These are phyloP conservation scores for Prototheca cutis DNA, from an alignment of 163 green algal genomes.

Conservation along the genomic window DNA sequence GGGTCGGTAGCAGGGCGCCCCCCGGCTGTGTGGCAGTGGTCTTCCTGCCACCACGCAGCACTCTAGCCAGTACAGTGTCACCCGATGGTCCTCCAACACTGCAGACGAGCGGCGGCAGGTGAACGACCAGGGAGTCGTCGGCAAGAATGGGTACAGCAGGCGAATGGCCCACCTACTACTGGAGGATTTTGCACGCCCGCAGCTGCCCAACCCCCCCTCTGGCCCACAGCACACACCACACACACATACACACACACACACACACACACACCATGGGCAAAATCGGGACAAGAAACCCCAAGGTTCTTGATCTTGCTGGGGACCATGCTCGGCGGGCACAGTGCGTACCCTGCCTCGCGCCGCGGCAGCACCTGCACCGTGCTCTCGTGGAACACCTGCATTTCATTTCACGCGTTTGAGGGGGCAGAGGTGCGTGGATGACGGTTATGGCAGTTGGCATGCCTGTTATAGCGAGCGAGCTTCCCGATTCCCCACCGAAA, in stretches of 20 bases:
- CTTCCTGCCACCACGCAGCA: slow-evolving; percentile 13
- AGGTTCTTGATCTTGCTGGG: background rate
- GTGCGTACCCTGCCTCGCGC: slow-evolving; percentile 23
- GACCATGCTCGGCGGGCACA: slow-evolving; percentile 43
- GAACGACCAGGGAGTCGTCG: too few species aligned
- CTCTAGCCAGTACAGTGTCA: slow-evolving; percentile 45
- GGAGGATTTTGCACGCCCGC: background rate
- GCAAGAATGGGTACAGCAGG: too few species aligned
- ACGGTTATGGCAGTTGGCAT: too few species aligned
- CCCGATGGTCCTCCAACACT: slow-evolving; percentile 26
- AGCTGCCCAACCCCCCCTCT: too few species aligned
- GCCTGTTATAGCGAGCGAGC: too few species aligned
- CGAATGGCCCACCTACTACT: background rate
- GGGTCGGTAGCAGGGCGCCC: slow-evolving; percentile 29
- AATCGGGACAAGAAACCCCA: background rate
- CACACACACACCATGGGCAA: background rate
- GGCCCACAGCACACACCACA: too few species aligned
- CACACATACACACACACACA: too few species aligned
- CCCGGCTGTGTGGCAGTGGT: slow-evolving; percentile 14
- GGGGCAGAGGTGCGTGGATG: too few species aligned
- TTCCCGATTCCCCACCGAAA: too few species aligned
- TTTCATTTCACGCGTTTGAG: too few species aligned
- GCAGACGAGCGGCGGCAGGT: slow-evolving; percentile 7
- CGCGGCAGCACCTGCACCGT: background rate
- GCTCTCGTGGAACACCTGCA: background rate